Conservation (phyloP, 2,329 filamentous ascomycete genomes). For the Verticillium isaacii region DNA sequence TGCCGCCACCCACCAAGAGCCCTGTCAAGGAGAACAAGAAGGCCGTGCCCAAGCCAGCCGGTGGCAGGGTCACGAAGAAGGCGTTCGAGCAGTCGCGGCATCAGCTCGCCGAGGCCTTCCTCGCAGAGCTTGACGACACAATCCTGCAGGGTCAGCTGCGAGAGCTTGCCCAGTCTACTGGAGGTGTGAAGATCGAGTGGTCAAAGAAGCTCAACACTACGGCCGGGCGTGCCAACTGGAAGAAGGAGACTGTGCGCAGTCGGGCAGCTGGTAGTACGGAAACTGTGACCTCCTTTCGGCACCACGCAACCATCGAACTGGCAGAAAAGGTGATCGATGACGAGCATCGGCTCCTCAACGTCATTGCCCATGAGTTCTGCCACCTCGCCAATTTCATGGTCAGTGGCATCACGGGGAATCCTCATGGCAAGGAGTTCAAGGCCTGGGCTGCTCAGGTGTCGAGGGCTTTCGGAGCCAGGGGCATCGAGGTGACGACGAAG, state of each 20-base stretch:
- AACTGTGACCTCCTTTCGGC: conserved; percentile 22
- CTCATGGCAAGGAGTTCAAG: conserved; percentile 84
- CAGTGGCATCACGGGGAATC: conserved; percentile 65
- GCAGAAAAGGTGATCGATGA: conserved; percentile 83
- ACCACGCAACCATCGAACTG: conserved; percentile 79
- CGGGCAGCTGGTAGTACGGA: conserved; percentile 18
- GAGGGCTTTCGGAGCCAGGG: conserved; percentile 51
- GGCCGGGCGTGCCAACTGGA: conserved; percentile 72
- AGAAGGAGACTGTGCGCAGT: conserved; percentile 48
- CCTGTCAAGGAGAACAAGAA: conserved; percentile 14
- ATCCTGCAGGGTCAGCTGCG: conserved; percentile 59
- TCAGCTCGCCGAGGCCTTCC: conserved; percentile 57
- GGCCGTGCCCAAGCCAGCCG: conserved; percentile 10
- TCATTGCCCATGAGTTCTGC: conserved; percentile 95
- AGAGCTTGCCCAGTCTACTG: conserved; percentile 55
- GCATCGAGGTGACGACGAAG: conserved; percentile 79
- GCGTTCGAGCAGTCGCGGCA: conserved; percentile 60
- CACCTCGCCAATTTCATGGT: conserved; percentile 92
- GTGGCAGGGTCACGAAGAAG: conserved; percentile 20
- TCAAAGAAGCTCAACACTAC: conserved; percentile 75
- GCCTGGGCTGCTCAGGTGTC: conserved; percentile 58
- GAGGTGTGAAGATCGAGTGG: conserved; percentile 70
- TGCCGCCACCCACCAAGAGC: conserved; percentile 19
- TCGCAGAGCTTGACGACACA: conserved; percentile 61
- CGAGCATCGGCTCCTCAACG: conserved; percentile 74